phyloP scores from a whole-genome alignment of 805 yeast species.

The Pichia thaimueangensis region DNA sequence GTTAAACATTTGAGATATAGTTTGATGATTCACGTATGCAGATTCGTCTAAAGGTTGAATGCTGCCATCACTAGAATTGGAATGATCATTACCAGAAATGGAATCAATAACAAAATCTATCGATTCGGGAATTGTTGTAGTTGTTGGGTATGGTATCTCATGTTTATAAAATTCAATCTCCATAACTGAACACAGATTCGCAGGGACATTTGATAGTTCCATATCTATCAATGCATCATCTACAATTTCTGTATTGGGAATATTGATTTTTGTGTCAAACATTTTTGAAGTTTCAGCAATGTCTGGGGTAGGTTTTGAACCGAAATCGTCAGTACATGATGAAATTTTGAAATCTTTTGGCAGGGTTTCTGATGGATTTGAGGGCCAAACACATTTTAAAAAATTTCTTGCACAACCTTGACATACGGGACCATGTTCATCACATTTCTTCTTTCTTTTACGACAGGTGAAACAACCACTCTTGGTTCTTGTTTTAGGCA shows the following conservation, averaged over 20 bases:
- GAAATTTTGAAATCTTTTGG: constrained; percentile 25
- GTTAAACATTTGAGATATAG: constrained; percentile 23
- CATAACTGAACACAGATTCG: constrained; percentile 24
- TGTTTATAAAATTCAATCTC: constrained; percentile 22
- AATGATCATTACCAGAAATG: neutral
- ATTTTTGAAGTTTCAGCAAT: neutral
- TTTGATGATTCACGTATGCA: constrained; percentile 5
- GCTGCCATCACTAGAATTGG: neutral
- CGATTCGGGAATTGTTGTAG: constrained; percentile 7
- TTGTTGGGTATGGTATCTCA: constrained; percentile 11
- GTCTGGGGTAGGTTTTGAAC: neutral
- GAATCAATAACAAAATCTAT: constrained; percentile 13
- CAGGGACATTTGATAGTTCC: constrained; percentile 22
- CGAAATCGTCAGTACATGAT: constrained; percentile 14
- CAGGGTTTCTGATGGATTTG: constrained; percentile 17
- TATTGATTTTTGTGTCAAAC: neutral
- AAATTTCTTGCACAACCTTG: constrained; percentile 31
- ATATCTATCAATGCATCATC: neutral
- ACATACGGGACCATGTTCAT: constrained; percentile 29
- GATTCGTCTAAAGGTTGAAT: constrained; percentile 1
- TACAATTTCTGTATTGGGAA: neutral
- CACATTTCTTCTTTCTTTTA: constrained; percentile 33
- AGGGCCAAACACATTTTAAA: constrained; percentile 31
- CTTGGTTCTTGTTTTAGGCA: constrained; percentile 24
- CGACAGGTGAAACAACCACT: constrained; percentile 35